Evolutionary conservation across 768 basidiomycete species (phyloP).

Genomic region (Podaxis sp.): DNA sequence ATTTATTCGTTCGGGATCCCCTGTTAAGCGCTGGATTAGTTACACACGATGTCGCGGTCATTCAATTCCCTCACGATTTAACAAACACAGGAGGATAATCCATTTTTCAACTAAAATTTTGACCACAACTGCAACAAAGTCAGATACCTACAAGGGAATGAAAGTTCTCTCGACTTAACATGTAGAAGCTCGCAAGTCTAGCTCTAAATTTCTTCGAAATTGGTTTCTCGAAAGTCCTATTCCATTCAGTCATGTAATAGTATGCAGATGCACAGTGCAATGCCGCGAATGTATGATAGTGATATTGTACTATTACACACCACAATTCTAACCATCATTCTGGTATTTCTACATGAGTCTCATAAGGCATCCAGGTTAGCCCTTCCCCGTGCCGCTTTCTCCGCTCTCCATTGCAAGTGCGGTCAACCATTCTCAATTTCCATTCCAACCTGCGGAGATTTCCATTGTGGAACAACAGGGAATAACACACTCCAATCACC

Average conservation of each 20-base stretch:
- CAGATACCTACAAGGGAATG: no score
- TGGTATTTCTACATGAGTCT: not conserved
- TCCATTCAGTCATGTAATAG: not conserved
- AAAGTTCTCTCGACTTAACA: no score
- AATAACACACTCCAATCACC: not conserved
- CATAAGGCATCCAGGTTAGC: not conserved
- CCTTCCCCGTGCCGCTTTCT: not conserved
- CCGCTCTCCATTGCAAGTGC: constrained; percentile 10
- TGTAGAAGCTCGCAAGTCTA: no score
- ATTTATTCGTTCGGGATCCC: constrained; percentile 6
- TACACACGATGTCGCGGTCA: not conserved
- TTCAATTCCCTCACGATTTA: not conserved
- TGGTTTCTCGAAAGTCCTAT: no score
- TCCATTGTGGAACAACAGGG: not conserved
- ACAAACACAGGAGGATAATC: not conserved
- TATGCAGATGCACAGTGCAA: not conserved
- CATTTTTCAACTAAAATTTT: not conserved
- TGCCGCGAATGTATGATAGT: not conserved
- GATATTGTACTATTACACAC: not conserved
- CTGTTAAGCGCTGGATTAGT: not conserved
- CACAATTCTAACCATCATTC: not conserved
- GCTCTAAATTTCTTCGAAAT: no score
- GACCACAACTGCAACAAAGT: not conserved
- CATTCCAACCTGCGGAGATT: not conserved
- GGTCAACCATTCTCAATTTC: not conserved